These are phyloP conservation scores for Verticillium dahliae DNA, from an alignment of 2,329 filamentous ascomycete genomes.

Conservation along the genomic window DNA sequence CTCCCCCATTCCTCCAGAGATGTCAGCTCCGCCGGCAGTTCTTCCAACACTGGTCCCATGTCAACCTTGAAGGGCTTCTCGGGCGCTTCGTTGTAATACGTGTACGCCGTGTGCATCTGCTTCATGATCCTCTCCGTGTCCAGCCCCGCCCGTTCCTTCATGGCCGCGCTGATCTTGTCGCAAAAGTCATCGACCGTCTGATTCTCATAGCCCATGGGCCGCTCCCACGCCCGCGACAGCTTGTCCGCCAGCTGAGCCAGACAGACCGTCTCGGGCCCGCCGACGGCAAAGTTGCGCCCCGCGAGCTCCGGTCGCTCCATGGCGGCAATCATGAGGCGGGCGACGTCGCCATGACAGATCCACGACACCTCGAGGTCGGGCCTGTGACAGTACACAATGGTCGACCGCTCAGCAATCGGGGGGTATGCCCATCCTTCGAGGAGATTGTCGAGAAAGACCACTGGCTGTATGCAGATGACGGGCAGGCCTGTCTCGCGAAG, in stretches of 20 bases:
- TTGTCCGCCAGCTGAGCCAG: conserved; percentile 24
- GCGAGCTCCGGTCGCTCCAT: conserved; percentile 23
- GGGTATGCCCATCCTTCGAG: conserved; percentile 30
- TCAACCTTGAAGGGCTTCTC: conserved; percentile 29
- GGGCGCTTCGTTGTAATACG: conserved; percentile 29
- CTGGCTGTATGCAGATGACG: conserved; percentile 27
- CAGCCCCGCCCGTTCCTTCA: conserved; percentile 24
- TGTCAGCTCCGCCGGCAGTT: conserved; percentile 22
- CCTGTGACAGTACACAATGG: conserved; percentile 31
- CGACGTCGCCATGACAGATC: conserved; percentile 31
- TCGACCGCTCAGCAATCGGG: conserved; percentile 23
- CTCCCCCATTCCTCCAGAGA: conserved; percentile 28
- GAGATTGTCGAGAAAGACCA: conserved; percentile 29
- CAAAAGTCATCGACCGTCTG: conserved; percentile 25
- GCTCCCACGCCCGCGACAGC: conserved; percentile 23
- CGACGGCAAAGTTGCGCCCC: conserved; percentile 24
- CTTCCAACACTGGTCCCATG: conserved; percentile 24
- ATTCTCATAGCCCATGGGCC: conserved; percentile 20
- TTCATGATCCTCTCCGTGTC: conserved; percentile 24
- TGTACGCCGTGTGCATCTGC: conserved; percentile 33
- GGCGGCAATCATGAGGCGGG: conserved; percentile 28
- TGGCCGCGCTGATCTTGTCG: conserved; percentile 20
- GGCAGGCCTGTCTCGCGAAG: conserved; percentile 21
- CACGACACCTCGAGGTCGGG: conserved; percentile 26
- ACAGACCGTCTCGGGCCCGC: conserved; percentile 25